Base-by-base conservation (phyloP, 768 basidiomycete genomes). In the Gloeostereum incarnatum region DNA sequence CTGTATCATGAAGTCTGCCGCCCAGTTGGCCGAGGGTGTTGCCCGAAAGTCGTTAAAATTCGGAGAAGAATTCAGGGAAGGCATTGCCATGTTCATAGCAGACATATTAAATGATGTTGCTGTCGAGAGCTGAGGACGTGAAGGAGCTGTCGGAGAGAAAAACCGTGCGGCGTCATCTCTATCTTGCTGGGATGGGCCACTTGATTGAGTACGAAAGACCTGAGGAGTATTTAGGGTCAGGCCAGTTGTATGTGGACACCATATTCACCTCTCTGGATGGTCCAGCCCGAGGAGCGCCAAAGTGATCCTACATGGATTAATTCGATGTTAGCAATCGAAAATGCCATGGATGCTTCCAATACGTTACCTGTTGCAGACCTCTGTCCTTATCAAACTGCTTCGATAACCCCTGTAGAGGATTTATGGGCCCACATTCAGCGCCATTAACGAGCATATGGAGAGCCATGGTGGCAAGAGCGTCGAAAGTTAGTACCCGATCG, bases 361-460 rank as follows among this genome's bases (percentile, higher is more conserved):
- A 51, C 56, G 17, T n/a, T 50, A 89, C 87, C 66, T 88, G 86
- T 55, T 87, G 84, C 2, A 74, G 51, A 6, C 84, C 85, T 49
- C 85, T 69, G 54, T 92, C 89, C 31, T 73, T 68, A 46, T 87
- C 85, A 45, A 90, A 81, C 31, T 73, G 68, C 52, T 91, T 92
- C 0, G 83, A 70, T 4, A 94, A 73, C 11, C 70, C 74, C 51
- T 88, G 85, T 13, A 94, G 58, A 8, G 88, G 78, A 55, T 91
- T 94, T 1, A 74, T 73, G 5, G 91, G 89, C 1, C 91, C 91
- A 47, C 90, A 94, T 31, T 90, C 87, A 1, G 85, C 67, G 29
- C 78, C 78, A 32, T 71, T 75, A 16, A 80, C 70, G 14, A 93
- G 79, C 69, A 86, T 72, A 35, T 87, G 81, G 20, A 92, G 66